These are phyloP conservation scores for Aspergillus phoenicis DNA, from an alignment of 2,329 filamentous ascomycete genomes.

Conservation along the genomic window DNA sequence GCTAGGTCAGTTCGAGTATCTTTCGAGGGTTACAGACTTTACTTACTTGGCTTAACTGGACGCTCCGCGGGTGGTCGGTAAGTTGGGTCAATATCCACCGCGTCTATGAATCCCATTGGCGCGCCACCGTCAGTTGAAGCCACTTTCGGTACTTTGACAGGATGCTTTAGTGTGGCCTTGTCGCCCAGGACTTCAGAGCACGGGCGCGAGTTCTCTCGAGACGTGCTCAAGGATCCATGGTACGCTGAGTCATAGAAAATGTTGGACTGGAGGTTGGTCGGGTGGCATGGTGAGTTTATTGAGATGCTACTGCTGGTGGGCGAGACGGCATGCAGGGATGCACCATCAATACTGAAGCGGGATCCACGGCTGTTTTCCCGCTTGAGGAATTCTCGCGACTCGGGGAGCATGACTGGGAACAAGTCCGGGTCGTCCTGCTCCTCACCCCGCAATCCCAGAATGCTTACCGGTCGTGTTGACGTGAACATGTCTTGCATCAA, in stretches of 20 bases:
- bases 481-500: constrained; percentile 52
- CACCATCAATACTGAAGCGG: constrained; percentile 36
- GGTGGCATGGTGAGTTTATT: constrained; percentile 37
- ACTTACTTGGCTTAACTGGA: constrained; percentile 65
- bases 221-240: constrained; percentile 26
- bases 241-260: constrained; percentile 26
- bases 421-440: constrained; percentile 50
- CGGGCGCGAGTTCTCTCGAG: constrained; percentile 27
- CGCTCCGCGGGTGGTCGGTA: constrained; percentile 80
- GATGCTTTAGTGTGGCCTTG: constrained; percentile 26
- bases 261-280: constrained; percentile 19
- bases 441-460: constrained; percentile 48
- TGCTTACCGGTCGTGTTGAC: constrained; percentile 46
- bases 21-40: not conserved
- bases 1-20: constrained; percentile 33
- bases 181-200: constrained; percentile 26
- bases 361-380: constrained; percentile 37
- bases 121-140: constrained; percentile 31
- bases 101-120: constrained; percentile 83
- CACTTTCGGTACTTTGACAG: constrained; percentile 36
- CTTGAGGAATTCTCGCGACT: constrained; percentile 32
- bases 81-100: constrained; percentile 80
- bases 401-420: constrained; percentile 45
- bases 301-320: constrained; percentile 46
- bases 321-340: constrained; percentile 40